Evolutionary conservation across 495 filamentous ascomycete genomes (phyloP).

Genomic region (Neurospora terricola): DNA sequence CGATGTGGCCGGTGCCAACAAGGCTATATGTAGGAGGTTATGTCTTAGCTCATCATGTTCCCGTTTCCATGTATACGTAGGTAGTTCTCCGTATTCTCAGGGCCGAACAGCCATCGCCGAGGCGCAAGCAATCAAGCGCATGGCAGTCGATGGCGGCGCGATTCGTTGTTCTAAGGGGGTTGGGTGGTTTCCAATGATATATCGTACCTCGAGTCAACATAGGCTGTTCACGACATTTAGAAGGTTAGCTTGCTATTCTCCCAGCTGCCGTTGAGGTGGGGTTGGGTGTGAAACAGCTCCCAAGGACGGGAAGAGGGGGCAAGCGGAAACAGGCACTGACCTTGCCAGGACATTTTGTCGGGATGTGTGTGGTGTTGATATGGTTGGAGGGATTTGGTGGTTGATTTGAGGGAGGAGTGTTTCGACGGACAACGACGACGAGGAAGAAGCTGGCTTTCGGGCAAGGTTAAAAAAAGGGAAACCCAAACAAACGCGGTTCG

Average conservation of each 20-base stretch:
- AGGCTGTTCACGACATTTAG: slow-evolving; percentile 25
- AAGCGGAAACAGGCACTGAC: slow-evolving; percentile 20
- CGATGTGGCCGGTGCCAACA: slow-evolving; percentile 71
- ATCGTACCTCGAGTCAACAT: slow-evolving; percentile 40
- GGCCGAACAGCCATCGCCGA: neutral
- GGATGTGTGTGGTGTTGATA: slow-evolving; percentile 5
- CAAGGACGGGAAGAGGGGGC: neutral
- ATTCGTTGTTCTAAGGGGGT: neutral
- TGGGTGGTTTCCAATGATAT: neutral
- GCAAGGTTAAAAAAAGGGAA: neutral
- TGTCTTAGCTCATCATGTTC: neutral
- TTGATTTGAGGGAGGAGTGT: neutral
- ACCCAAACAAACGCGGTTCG: neutral
- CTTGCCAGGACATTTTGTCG: slow-evolving; percentile 50
- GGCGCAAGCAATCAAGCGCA: neutral
- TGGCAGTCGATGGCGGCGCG: neutral
- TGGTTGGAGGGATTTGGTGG: neutral
- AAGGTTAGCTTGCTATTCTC: slow-evolving; percentile 25
- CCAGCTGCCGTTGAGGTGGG: slow-evolving; percentile 23
- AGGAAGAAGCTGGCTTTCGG: neutral
- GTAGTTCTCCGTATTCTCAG: neutral
- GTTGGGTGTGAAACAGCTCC: slow-evolving; percentile 7
- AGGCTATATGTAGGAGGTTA: slow-evolving; percentile 43
- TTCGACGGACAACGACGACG: neutral
- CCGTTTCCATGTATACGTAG: neutral